phyloP scores from a whole-genome alignment of 2,329 filamentous ascomycete genomes.

The Pseudogymnoascus sp. region DNA sequence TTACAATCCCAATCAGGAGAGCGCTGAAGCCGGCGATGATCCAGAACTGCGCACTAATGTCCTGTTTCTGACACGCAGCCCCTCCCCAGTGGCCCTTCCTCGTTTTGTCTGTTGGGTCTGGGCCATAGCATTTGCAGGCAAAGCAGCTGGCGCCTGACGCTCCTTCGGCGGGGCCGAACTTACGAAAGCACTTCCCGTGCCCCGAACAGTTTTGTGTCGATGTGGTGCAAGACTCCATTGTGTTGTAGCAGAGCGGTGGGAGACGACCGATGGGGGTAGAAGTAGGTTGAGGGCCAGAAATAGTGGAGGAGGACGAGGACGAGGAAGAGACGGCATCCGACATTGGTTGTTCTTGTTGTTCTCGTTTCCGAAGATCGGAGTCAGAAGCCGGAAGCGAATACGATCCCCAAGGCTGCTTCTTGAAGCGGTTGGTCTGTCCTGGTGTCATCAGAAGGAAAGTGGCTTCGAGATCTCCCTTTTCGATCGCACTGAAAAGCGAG shows the following conservation, averaged over 20 bases:
- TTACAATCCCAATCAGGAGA: slow-evolving; percentile 58
- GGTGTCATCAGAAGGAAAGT: neutral
- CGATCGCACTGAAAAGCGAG: slow-evolving; percentile 3
- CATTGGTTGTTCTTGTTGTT: neutral
- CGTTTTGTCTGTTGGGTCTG: slow-evolving; percentile 44
- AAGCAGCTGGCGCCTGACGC: slow-evolving; percentile 56
- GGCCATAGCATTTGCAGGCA: slow-evolving; percentile 59
- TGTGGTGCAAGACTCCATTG: slow-evolving; percentile 58
- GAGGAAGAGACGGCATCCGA: neutral
- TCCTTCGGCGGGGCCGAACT: slow-evolving; percentile 43
- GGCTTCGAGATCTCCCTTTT: neutral
- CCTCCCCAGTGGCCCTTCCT: slow-evolving; percentile 66
- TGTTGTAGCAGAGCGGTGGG: slow-evolving; percentile 68
- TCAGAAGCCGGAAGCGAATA: neutral
- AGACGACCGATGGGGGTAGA: slow-evolving; percentile 20
- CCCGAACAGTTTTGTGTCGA: slow-evolving; percentile 73
- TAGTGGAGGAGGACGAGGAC: slow-evolving; percentile 1
- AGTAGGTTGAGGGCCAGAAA: slow-evolving; percentile 14
- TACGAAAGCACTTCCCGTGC: slow-evolving; percentile 69
- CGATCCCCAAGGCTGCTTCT: neutral
- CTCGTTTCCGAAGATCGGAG: neutral
- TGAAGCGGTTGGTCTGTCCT: neutral
- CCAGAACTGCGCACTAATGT: slow-evolving; percentile 85
- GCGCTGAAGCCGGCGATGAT: slow-evolving; percentile 71
- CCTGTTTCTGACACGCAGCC: slow-evolving; percentile 80